Conservation (phyloP, 371 early-diverging fungal genomes). For the Mortierella sp. region DNA sequence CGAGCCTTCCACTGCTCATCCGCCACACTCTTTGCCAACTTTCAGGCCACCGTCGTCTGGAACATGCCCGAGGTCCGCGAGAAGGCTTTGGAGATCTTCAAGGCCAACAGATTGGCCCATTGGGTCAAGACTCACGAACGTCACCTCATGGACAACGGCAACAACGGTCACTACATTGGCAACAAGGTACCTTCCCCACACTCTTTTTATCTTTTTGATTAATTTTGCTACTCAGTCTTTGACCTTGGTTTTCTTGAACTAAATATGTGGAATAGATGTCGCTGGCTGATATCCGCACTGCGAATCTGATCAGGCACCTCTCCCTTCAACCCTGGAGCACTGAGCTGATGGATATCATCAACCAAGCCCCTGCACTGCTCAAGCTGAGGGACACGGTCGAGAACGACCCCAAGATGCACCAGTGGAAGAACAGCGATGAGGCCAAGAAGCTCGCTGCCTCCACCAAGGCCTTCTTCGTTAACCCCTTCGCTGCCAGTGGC, state of each 20-base stretch:
- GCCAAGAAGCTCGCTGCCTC: slow-evolving; percentile 2
- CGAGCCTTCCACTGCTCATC: slow-evolving; percentile 9
- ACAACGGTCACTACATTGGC: slow-evolving; percentile 34
- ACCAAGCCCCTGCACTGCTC: slow-evolving; percentile 18
- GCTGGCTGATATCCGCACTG: slow-evolving; percentile 25
- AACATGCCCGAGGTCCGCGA: slow-evolving; percentile 14
- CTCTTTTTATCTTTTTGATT: not conserved
- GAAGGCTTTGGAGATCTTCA: not conserved
- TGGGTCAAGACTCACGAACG: slow-evolving; percentile 26
- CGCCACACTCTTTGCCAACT: not conserved
- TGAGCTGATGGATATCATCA: slow-evolving; percentile 21
- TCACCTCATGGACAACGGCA: slow-evolving; percentile 19
- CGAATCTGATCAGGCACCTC: slow-evolving; percentile 18
- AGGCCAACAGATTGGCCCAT: not conserved
- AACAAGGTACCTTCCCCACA: slow-evolving; percentile 10
- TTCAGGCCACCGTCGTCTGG: not conserved
- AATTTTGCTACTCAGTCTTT: not conserved
- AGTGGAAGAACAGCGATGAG: slow-evolving; percentile 15
- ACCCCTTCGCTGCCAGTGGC: slow-evolving; percentile 8
- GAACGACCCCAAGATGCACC: slow-evolving; percentile 12
- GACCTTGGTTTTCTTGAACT: not conserved
- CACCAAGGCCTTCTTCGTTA: slow-evolving; percentile 17
- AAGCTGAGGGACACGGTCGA: slow-evolving; percentile 33
- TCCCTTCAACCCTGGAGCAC: slow-evolving; percentile 3
- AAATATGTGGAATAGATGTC: not conserved